Evolutionary conservation across 305 asterid species (phyloP).

Genomic region (Petunia hybrid): DNA sequence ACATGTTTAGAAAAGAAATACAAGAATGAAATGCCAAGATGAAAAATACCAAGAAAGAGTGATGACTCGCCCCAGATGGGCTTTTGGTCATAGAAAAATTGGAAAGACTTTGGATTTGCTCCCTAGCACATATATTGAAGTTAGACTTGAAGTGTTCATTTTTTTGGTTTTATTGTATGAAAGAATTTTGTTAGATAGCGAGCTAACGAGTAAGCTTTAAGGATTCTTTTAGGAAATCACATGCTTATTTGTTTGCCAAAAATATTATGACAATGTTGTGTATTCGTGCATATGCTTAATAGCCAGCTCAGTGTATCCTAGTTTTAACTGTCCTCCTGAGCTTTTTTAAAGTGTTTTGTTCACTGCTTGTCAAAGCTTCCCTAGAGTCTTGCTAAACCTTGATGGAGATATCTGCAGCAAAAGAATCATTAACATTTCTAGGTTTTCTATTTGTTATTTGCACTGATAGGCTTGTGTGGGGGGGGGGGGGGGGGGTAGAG

Average conservation of each 20-base stretch:
- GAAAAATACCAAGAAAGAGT: too few species aligned
- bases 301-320: not conserved
- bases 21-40: too few species aligned
- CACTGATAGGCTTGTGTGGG: not conserved
- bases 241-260: slow-evolving; percentile 13
- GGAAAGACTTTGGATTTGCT: not conserved
- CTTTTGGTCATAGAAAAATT: too few species aligned
- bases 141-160: slow-evolving; percentile 8
- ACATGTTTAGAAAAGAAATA: too few species aligned
- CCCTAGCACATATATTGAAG: slow-evolving; percentile 5
- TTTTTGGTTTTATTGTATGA: not conserved
- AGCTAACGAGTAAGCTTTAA: slow-evolving; percentile 11
- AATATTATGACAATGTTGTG: not conserved
- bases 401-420: slow-evolving; percentile 9
- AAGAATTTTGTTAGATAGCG: not conserved
- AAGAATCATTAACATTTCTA: not conserved
- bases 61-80: too few species aligned
- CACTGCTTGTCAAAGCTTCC: not conserved
- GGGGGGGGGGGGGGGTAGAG: not conserved
- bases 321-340: not conserved
- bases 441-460: not conserved
- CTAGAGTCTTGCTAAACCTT: not conserved
- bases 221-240: not conserved
- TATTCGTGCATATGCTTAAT: slow-evolving; percentile 18
- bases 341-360: not conserved